Conservation (phyloP, 164 flowering plant species). For the Tetracentron sinense region DNA sequence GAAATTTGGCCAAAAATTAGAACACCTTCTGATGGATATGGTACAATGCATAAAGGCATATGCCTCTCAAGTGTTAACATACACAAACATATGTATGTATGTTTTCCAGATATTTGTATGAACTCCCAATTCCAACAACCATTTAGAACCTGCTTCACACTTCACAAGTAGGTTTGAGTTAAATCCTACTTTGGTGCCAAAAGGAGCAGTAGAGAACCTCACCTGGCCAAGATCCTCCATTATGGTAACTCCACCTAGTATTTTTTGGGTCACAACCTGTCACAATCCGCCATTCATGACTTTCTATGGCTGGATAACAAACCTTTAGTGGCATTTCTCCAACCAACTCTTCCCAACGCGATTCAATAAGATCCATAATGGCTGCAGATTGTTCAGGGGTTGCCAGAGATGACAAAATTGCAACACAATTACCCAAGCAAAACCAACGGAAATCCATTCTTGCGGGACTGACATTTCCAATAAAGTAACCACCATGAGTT, state of each 20-base stretch:
- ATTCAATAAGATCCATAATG: too few species aligned
- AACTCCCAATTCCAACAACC: too few species aligned
- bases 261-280: constrained; percentile 41
- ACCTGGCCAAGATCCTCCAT: constrained; percentile 45
- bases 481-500: constrained; percentile 31
- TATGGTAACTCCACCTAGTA: constrained; percentile 40
- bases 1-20: too few species aligned
- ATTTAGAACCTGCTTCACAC: not conserved
- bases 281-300: constrained; percentile 36
- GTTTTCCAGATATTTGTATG: too few species aligned
- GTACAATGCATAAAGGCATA: too few species aligned
- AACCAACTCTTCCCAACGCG: constrained; percentile 36
- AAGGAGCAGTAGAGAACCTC: constrained; percentile 8
- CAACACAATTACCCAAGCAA: constrained; percentile 33
- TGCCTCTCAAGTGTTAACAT: too few species aligned
- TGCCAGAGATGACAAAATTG: constrained; percentile 35
- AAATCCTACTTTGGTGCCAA: not conserved
- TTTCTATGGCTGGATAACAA: constrained; percentile 38
- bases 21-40: too few species aligned
- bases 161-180: not conserved
- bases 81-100: too few species aligned
- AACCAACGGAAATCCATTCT: constrained; percentile 43
- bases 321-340: constrained; percentile 41
- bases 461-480: constrained; percentile 42
- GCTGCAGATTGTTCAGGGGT: constrained; percentile 38